Conservation (phyloP, 805 yeast genomes). For the Nakazawaea populi region DNA sequence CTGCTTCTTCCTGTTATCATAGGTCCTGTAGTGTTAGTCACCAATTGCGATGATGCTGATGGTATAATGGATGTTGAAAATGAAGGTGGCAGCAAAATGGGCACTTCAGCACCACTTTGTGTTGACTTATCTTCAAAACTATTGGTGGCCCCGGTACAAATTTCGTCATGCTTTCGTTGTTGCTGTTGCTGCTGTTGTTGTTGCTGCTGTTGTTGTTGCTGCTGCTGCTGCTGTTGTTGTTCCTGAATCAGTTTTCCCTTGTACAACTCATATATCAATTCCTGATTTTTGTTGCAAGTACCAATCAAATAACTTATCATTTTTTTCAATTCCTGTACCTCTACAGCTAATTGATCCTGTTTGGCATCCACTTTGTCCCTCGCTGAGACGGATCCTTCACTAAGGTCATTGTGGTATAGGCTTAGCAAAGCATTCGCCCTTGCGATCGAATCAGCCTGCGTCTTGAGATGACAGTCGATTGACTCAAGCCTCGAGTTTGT, state of each 20-base stretch:
- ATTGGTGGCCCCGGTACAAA: background rate
- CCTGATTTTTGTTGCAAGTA: background rate
- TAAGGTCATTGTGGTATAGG: slow-evolving; percentile 6
- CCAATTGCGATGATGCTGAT: too few relatives aligned
- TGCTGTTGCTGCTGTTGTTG: background rate
- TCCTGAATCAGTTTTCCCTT: background rate
- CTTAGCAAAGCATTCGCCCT: slow-evolving; percentile 4
- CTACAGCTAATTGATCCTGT: background rate
- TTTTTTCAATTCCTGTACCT: background rate
- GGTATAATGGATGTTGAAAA: too few relatives aligned
- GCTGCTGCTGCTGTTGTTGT: background rate
- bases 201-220: background rate
- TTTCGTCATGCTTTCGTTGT: background rate
- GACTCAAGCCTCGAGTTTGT: background rate
- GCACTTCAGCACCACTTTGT: slow-evolving; percentile 11
- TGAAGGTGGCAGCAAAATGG: too few relatives aligned
- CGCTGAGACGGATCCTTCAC: background rate
- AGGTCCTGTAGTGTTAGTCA: too few relatives aligned
- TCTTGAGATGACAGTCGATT: background rate
- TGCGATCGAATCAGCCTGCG: slow-evolving; percentile 5
- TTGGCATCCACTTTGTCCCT: background rate
- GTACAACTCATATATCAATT: background rate
- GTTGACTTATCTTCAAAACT: slow-evolving; percentile 4
- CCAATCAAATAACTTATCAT: background rate
- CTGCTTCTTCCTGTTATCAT: too few relatives aligned